Evolutionary conservation across 768 basidiomycete genomes (phyloP).

Genomic region (Hygrocybe coccinea): DNA sequence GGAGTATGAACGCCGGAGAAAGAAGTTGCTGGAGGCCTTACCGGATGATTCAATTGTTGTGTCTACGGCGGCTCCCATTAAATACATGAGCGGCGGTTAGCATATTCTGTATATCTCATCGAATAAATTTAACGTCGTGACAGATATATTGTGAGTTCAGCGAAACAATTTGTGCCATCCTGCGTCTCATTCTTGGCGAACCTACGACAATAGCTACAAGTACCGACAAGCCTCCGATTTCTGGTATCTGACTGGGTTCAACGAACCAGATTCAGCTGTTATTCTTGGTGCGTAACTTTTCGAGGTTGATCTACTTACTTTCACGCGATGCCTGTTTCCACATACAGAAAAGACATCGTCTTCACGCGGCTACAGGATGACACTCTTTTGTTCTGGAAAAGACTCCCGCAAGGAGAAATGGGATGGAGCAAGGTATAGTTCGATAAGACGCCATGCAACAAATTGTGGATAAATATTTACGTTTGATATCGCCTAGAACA

Average conservation of each 20-base stretch:
- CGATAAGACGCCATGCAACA: not conserved
- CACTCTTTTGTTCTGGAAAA: conserved; percentile 73
- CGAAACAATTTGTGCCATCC: not conserved
- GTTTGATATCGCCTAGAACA: conserved; percentile 41
- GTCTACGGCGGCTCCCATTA: conserved; percentile 70
- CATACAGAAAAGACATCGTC: conserved; percentile 62
- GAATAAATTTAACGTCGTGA: conserved; percentile 3
- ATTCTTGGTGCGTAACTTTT: conserved; percentile 55
- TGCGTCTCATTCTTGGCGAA: conserved; percentile 9
- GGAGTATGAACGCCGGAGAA: conserved; percentile 75
- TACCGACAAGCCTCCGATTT: conserved; percentile 90
- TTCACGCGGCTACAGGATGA: conserved; percentile 77
- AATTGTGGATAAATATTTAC: not conserved
- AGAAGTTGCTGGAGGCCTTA: conserved; percentile 64
- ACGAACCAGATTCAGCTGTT: conserved; percentile 87
- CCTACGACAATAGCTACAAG: conserved; percentile 66
- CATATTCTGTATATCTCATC: conserved; percentile 16
- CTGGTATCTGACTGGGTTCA: conserved; percentile 95
- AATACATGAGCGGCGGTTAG: conserved; percentile 81
- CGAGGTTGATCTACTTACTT: not conserved
- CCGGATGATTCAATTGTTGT: conserved; percentile 73
- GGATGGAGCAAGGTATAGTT: conserved; percentile 80
- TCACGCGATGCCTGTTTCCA: not conserved
- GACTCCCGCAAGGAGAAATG: conserved; percentile 79
- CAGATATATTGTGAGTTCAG: conserved; percentile 71